Conservation (phyloP, 192 early-diverging fungal species). For the Coemansia furcata region DNA sequence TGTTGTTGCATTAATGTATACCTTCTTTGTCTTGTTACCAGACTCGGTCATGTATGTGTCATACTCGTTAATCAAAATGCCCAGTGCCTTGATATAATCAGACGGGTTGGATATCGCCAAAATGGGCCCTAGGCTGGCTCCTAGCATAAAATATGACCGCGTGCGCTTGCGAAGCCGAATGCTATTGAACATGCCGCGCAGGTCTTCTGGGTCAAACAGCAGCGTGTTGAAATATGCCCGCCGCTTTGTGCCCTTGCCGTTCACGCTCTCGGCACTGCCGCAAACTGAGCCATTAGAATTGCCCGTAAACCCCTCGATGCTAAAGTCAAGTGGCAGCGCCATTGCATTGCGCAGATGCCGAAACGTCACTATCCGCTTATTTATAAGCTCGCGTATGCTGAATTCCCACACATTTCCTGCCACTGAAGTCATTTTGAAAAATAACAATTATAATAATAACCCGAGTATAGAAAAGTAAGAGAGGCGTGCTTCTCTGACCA, state of each 20-base stretch:
- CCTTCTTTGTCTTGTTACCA: conserved; percentile 45
- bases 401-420: conserved; percentile 53
- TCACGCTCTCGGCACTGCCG: background rate
- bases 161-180: conserved; percentile 53
- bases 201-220: conserved; percentile 41
- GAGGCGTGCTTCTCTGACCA: background rate
- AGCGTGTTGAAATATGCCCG: conserved; percentile 51
- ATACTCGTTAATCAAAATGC: conserved; percentile 61
- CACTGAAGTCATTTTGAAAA: conserved; percentile 20
- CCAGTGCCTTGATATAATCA: conserved; percentile 65
- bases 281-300: background rate
- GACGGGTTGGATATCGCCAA: conserved; percentile 60
- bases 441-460: background rate
- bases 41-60: conserved; percentile 49
- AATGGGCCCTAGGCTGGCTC: conserved; percentile 62
- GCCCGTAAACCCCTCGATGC: background rate
- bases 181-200: conserved; percentile 50
- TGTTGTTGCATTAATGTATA: background rate
- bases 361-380: conserved; percentile 54
- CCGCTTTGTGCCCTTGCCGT: conserved; percentile 16
- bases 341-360: conserved; percentile 51
- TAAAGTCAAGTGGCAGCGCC: conserved; percentile 35
- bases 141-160: conserved; percentile 63
- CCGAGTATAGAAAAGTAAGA: background rate
- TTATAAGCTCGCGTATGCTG: conserved; percentile 50